Evolutionary conservation across 1,284 basidiomycete genomes (phyloP).

Genomic region (Taiwanofungus camphoratus): DNA sequence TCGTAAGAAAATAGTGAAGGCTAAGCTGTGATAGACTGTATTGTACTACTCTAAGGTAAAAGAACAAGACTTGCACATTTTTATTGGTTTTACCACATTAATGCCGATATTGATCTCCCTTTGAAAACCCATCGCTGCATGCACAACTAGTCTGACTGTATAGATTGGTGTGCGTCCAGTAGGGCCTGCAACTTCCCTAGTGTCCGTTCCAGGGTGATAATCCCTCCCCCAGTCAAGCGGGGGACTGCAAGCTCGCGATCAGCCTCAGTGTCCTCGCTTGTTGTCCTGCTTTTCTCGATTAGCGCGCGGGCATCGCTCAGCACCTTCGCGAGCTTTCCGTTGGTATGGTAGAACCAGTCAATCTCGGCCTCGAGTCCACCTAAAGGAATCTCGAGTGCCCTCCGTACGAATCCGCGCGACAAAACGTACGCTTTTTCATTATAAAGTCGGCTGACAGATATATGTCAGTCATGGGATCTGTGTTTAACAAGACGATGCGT

Average conservation of each 20-base stretch:
- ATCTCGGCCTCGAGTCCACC: slow-evolving; percentile 73
- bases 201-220: slow-evolving; percentile 73
- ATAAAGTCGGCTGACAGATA: slow-evolving; percentile 61
- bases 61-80: too few species aligned
- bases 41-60: too few species aligned
- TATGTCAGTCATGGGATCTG: slow-evolving; percentile 3
- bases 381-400: slow-evolving; percentile 75
- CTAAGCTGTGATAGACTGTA: too few species aligned
- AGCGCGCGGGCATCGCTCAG: slow-evolving; percentile 58
- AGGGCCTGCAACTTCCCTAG: slow-evolving; percentile 37
- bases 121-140: too few species aligned
- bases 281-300: slow-evolving; percentile 59
- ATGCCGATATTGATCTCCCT: too few species aligned
- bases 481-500: slow-evolving; percentile 10
- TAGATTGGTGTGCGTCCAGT: slow-evolving; percentile 20
- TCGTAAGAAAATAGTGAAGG: too few species aligned
- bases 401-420: slow-evolving; percentile 82
- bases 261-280: slow-evolving; percentile 31
- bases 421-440: slow-evolving; percentile 92
- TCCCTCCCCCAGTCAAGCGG: slow-evolving; percentile 73
- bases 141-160: too few species aligned
- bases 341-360: slow-evolving; percentile 65
- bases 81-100: too few species aligned
- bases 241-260: slow-evolving; percentile 66
- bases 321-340: slow-evolving; percentile 63